These are phyloP conservation scores for Pinus taeda DNA, from an alignment of 75 land plant genomes.

Conservation along the genomic window DNA sequence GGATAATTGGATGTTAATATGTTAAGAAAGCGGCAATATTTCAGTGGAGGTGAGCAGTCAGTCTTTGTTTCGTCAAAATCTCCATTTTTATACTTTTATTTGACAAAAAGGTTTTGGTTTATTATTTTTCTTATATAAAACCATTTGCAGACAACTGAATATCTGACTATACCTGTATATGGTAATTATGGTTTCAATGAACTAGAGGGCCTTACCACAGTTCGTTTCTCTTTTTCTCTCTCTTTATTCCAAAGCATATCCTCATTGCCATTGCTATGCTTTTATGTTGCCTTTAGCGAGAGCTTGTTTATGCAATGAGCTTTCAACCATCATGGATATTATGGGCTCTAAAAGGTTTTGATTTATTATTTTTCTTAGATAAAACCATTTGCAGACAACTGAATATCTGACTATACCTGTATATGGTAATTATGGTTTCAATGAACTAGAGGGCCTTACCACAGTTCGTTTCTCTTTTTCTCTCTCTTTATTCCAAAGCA, in stretches of 20 bases:
- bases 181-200: neutral
- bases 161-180: neutral
- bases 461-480: too few species aligned
- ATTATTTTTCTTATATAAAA: neutral
- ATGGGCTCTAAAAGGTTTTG: neutral
- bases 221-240: too few species aligned
- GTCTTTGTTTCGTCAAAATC: neutral
- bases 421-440: neutral
- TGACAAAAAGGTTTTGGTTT: neutral
- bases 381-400: neutral
- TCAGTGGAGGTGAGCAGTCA: neutral
- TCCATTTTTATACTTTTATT: neutral
- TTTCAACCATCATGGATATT: too few species aligned
- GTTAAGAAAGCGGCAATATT: constrained; percentile 1
- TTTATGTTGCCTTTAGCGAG: too few species aligned
- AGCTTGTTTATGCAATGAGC: too few species aligned
- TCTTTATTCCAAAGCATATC: too few species aligned
- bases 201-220: neutral
- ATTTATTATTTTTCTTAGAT: neutral
- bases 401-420: neutral
- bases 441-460: neutral
- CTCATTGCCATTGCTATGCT: too few species aligned
- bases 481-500: too few species aligned
- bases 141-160: neutral
- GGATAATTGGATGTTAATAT: neutral